Base-by-base conservation (phyloP, 2,329 filamentous ascomycete species). In the Colletotrichum sp. region DNA sequence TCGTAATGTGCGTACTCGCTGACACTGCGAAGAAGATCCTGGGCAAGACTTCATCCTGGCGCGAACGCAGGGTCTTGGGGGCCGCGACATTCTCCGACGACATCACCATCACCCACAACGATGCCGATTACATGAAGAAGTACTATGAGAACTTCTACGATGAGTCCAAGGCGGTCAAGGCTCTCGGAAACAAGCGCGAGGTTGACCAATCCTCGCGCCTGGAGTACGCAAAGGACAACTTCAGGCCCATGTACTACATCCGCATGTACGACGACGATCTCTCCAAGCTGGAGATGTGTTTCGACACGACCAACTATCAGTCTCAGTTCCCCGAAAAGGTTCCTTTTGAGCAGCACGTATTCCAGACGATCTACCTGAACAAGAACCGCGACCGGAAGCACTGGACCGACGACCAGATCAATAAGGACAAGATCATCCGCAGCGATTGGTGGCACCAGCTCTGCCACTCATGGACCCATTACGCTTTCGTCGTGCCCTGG, bases 271-370 rank as follows among this genome's bases (percentile, higher is more conserved):
- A 85, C 0, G 77, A 87, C 30, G 90, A 92, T 79, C 84, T 85
- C 6, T 88, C 85, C 11, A 92, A 91, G 81, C 87, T 92, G 4
- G 91, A 92, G 81, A 92, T 92, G 90, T 92, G 90, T 79, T 94
- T 94, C 82, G 92, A 94, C 82, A 93, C 91, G 82, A 92, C 91
- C 8, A 93, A 94, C 81, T 94, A 94, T 83, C 93, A 95, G 80
- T 88, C 90, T 34, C 93, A 95, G 80, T 94, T 95, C 80, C 90
- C 91, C 1, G 84, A 82, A 36, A 78, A 80, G 25, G 83, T 85
- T 2, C 83, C 84, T 0, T 85, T 85, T 55, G 82, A 85, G 77
- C 80, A 82, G 75, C 84, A 84, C 70, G 81, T 84, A 6, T 78
- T 78, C 65, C 77, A 78, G 76, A 85, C 91, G 0, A 92, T 92